phyloP scores from a whole-genome alignment of 768 basidiomycete genomes.

The Mycena vulgaris region DNA sequence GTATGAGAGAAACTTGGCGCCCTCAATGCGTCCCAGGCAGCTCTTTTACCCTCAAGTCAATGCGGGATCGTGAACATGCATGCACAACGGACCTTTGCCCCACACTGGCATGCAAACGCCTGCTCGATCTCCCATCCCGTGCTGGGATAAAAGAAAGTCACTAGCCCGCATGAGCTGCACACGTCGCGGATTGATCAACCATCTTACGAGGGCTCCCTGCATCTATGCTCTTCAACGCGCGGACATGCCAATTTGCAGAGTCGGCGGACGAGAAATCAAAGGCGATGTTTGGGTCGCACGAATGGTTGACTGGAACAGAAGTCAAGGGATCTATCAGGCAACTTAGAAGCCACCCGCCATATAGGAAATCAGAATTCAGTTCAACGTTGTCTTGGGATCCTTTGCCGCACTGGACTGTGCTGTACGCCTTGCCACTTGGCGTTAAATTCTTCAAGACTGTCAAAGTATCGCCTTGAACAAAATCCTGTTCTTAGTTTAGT shows the following conservation, averaged over 20 bases:
- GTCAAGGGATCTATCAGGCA: background rate
- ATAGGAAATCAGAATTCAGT: constrained; percentile 73
- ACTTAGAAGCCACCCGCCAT: constrained; percentile 55
- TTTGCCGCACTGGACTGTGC: constrained; percentile 66
- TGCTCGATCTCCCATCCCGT: constrained; percentile 82
- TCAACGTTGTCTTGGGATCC: constrained; percentile 65
- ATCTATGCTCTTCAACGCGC: constrained; percentile 59
- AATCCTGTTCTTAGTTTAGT: constrained; percentile 47
- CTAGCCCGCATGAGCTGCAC: constrained; percentile 38
- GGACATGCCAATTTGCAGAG: constrained; percentile 63
- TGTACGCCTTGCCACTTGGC: constrained; percentile 59
- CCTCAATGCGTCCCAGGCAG: constrained; percentile 62
- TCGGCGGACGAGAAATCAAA: constrained; percentile 65
- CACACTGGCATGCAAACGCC: constrained; percentile 71
- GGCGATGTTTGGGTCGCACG: constrained; percentile 71
- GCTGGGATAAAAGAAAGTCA: constrained; percentile 77
- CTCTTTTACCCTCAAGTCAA: constrained; percentile 48
- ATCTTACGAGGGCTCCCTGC: constrained; percentile 54
- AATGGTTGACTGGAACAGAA: constrained; percentile 66
- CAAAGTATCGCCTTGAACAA: constrained; percentile 56
- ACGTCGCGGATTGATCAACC: constrained; percentile 32
- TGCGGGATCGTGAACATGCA: background rate
- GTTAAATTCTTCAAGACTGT: constrained; percentile 50
- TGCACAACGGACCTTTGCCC: constrained; percentile 50
- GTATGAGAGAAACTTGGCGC: constrained; percentile 59